These are phyloP conservation scores for Pseudocercospora eumusae DNA, from an alignment of 2,329 filamentous ascomycete species.

Conservation along the genomic window DNA sequence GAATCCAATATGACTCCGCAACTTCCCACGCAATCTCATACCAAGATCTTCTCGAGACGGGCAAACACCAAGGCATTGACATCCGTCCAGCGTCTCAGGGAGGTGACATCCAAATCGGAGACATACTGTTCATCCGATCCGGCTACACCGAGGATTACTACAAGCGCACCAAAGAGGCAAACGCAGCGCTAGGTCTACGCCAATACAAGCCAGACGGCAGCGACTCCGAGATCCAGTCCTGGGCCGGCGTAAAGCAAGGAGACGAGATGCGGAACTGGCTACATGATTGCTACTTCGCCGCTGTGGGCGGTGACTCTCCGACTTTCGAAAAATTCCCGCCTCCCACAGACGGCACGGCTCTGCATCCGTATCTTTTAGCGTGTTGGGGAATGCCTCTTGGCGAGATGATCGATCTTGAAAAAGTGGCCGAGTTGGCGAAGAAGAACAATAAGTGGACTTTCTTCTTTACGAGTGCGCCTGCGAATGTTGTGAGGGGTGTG, in stretches of 20 bases:
- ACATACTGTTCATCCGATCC: constrained; percentile 66
- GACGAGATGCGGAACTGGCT: constrained; percentile 64
- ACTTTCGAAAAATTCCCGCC: constrained; percentile 66
- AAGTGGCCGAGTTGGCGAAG: constrained; percentile 57
- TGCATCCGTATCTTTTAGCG: constrained; percentile 54
- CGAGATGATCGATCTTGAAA: constrained; percentile 59
- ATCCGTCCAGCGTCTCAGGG: constrained; percentile 58
- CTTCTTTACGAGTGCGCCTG: constrained; percentile 61
- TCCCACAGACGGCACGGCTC: constrained; percentile 20
- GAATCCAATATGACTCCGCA: constrained; percentile 47
- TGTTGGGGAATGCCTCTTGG: constrained; percentile 59
- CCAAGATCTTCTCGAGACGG: constrained; percentile 58
- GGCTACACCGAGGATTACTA: constrained; percentile 64
- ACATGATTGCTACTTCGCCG: constrained; percentile 68
- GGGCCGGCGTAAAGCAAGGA: constrained; percentile 56
- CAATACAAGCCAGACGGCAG: constrained; percentile 49
- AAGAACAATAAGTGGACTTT: constrained; percentile 59
- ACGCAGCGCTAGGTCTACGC: constrained; percentile 44
- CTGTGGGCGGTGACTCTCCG: constrained; percentile 64
- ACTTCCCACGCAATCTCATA: constrained; percentile 47
- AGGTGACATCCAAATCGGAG: constrained; percentile 60
- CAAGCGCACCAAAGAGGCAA: constrained; percentile 37
- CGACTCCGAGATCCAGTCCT: constrained; percentile 42
- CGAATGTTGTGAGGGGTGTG: constrained; percentile 59
- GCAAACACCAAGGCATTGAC: constrained; percentile 61